These are phyloP conservation scores for Aspergillus novoparasiticus DNA, from an alignment of 2,329 filamentous ascomycete genomes.

Conservation along the genomic window DNA sequence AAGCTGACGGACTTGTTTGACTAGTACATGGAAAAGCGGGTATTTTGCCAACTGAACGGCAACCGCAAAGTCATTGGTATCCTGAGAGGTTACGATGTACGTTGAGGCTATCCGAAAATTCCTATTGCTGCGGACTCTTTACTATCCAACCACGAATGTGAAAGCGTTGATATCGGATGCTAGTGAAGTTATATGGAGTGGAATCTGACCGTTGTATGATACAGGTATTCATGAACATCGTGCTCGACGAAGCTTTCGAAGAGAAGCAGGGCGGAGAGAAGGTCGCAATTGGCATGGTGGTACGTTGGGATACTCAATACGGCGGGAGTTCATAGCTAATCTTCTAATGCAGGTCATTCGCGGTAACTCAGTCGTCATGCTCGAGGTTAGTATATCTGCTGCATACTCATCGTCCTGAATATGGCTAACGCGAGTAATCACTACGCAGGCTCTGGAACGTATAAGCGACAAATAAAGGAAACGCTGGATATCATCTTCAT, in stretches of 20 bases:
- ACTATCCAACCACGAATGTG: too few relatives aligned
- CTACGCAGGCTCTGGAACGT: conserved; percentile 42
- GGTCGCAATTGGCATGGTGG: conserved; percentile 87
- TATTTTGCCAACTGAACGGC: conserved; percentile 97
- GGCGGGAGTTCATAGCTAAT: conserved; percentile 11
- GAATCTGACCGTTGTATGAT: conserved; percentile 11
- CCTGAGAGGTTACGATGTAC: conserved; percentile 92
- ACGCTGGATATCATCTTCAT: conserved; percentile 23
- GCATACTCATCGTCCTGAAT: not conserved
- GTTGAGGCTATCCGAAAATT: conserved; percentile 31
- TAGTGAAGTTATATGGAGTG: not conserved
- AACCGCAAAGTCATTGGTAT: conserved; percentile 96
- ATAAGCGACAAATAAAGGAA: conserved; percentile 44
- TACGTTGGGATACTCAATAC: conserved; percentile 47
- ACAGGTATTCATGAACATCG: conserved; percentile 96
- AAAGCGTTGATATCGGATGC: not conserved
- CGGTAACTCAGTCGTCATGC: conserved; percentile 97
- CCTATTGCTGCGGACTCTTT: not conserved
- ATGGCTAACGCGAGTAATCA: conserved; percentile 11
- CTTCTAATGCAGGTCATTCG: conserved; percentile 73
- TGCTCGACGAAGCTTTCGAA: conserved; percentile 94
- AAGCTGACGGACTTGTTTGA: conserved; percentile 22
- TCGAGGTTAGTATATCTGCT: conserved; percentile 63
- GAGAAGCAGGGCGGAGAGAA: conserved; percentile 93
- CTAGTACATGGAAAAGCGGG: conserved; percentile 98